Evolutionary conservation across 1,284 basidiomycete species (phyloP).

Genomic region (Kwoniella shivajii): DNA sequence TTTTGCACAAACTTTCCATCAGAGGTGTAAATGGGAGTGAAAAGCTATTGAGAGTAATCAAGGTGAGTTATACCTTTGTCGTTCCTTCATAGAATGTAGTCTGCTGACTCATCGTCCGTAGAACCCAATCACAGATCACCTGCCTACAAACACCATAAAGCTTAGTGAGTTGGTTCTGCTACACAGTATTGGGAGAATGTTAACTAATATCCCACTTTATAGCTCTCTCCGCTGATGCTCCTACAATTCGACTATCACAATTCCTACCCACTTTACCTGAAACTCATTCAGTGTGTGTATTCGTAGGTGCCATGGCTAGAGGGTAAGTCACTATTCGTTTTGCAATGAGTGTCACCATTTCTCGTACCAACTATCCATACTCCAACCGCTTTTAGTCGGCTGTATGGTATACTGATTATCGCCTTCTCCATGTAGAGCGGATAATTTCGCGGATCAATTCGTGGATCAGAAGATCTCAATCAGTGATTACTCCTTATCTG

Average conservation of each 20-base stretch:
- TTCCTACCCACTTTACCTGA: slow-evolving; percentile 82
- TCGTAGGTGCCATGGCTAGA: slow-evolving; percentile 96
- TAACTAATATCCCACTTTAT: slow-evolving; percentile 5
- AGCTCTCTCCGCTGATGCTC: slow-evolving; percentile 92
- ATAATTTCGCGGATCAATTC: slow-evolving; percentile 93
- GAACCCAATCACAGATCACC: slow-evolving; percentile 95
- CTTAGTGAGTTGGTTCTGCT: slow-evolving; percentile 66
- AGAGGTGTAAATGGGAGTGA: slow-evolving; percentile 94
- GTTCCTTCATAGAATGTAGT: not conserved
- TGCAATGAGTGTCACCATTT: too few species aligned
- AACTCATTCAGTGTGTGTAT: slow-evolving; percentile 88
- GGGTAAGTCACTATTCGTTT: slow-evolving; percentile 57
- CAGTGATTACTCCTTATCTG: slow-evolving; percentile 90
- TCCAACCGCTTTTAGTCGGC: not conserved
- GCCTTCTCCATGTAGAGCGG: slow-evolving; percentile 62
- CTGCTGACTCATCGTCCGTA: slow-evolving; percentile 44
- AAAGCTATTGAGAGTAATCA: slow-evolving; percentile 95
- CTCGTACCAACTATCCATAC: not conserved
- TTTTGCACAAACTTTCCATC: slow-evolving; percentile 94
- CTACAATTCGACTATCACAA: slow-evolving; percentile 74
- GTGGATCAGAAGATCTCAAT: slow-evolving; percentile 98
- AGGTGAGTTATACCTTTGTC: slow-evolving; percentile 57
- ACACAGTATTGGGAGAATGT: too few species aligned
- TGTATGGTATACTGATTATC: not conserved
- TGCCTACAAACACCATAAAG: slow-evolving; percentile 94